These are phyloP conservation scores for Monilinia aucupariae DNA, from an alignment of 2,329 filamentous ascomycete genomes.

Conservation along the genomic window DNA sequence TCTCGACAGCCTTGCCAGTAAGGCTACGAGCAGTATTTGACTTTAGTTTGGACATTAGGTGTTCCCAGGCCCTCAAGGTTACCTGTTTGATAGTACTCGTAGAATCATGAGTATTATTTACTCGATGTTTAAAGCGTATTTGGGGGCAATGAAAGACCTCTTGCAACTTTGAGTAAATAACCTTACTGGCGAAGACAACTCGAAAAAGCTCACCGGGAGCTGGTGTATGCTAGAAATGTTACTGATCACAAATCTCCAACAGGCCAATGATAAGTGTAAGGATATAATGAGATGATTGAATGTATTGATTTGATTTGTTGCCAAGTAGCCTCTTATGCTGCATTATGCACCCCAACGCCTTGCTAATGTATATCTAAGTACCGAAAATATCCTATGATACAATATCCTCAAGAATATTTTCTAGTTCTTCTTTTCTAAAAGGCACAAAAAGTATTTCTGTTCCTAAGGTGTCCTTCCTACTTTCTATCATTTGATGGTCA, in stretches of 20 bases:
- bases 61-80: no score
- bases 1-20: background rate
- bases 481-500: conserved; percentile 95
- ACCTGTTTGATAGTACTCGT: background rate
- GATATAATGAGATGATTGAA: background rate
- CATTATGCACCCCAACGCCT: conserved; percentile 12
- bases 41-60: background rate
- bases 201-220: background rate
- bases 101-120: background rate
- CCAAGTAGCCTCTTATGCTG: background rate
- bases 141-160: no score
- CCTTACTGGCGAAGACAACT: no score
- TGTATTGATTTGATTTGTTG: background rate
- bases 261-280: background rate
- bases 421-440: conserved; percentile 81
- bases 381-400: conserved; percentile 7
- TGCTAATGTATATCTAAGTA: conserved; percentile 17
- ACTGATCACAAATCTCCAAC: background rate
- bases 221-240: background rate
- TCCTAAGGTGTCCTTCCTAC: conserved; percentile 76
- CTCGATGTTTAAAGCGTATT: background rate
- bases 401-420: conserved; percentile 77
- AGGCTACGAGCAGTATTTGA: background rate
- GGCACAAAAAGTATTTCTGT: conserved; percentile 82
- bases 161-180: no score